Conservation (phyloP, 148 eudicot species). For the Camellia granthamiana region DNA sequence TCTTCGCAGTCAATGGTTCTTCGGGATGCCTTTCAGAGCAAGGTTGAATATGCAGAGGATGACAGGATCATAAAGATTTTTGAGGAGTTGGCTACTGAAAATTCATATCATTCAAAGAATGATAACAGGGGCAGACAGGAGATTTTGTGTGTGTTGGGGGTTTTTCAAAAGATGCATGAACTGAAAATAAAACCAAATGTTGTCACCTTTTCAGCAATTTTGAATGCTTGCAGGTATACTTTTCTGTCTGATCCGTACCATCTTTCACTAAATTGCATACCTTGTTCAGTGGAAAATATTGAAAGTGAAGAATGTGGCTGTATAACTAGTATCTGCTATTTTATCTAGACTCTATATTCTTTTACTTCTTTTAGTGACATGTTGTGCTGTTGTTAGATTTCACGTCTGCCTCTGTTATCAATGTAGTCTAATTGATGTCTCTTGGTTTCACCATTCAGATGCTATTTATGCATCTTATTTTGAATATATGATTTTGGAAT, state of each 20-base stretch:
- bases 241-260: constrained; percentile 4
- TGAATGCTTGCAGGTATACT: constrained; percentile 93
- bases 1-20: constrained; percentile 24
- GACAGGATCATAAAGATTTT: constrained; percentile 61
- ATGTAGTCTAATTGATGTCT: neutral
- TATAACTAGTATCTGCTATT: neutral
- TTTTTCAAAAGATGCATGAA: constrained; percentile 88
- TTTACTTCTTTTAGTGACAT: neutral
- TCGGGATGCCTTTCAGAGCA: constrained; percentile 20
- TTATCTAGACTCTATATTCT: neutral
- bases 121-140: constrained; percentile 47
- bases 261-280: constrained; percentile 4
- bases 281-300: neutral
- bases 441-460: neutral
- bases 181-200: constrained; percentile 90
- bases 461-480: neutral
- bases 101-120: constrained; percentile 34
- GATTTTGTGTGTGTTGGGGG: constrained; percentile 67
- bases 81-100: constrained; percentile 64
- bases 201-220: constrained; percentile 94
- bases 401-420: neutral
- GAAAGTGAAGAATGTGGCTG: too few relatives aligned
- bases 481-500: neutral
- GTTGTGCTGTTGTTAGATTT: too few relatives aligned
- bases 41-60: constrained; percentile 31